phyloP scores from a whole-genome alignment of 129 eudicot species.

The Artemisia tridentata region DNA sequence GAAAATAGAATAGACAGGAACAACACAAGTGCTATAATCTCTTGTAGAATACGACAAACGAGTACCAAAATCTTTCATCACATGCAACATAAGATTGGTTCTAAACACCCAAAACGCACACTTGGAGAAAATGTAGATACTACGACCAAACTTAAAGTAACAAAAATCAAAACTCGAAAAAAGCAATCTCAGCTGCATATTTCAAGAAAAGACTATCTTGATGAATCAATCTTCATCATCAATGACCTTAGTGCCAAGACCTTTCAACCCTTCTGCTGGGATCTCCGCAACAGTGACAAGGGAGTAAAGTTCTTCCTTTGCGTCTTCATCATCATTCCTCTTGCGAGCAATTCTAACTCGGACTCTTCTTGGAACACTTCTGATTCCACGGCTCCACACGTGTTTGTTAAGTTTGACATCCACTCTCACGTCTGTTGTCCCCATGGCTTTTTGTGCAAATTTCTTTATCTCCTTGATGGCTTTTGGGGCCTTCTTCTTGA shows the following conservation, averaged over 20 bases:
- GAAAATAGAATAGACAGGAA: neutral
- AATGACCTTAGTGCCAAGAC: constrained; percentile 59
- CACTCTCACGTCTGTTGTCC: constrained; percentile 67
- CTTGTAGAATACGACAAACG: neutral
- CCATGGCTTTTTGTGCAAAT: constrained; percentile 74
- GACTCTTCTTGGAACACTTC: constrained; percentile 72
- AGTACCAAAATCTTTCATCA: constrained; percentile 20
- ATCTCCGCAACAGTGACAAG: constrained; percentile 71
- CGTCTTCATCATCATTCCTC: constrained; percentile 74
- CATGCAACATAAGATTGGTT: constrained; percentile 7
- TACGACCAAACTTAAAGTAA: constrained; percentile 15
- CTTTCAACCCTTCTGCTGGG: constrained; percentile 63
- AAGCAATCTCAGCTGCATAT: constrained; percentile 16
- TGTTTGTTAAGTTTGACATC: constrained; percentile 78
- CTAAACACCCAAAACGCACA: constrained; percentile 17
- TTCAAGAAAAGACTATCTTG: constrained; percentile 2
- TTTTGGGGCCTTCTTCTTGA: constrained; percentile 75
- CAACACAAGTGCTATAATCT: neutral
- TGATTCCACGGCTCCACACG: constrained; percentile 69
- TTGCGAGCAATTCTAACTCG: constrained; percentile 77
- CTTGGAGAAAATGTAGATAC: constrained; percentile 9
- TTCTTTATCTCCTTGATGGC: constrained; percentile 70
- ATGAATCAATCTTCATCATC: constrained; percentile 57
- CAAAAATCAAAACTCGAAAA: constrained; percentile 27
- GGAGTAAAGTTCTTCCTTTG: constrained; percentile 74